Percentiles rank a stretch among this genome's conserved stretches.
phyloP scores from a whole-genome alignment of 768 basidiomycete genomes.

The Tylopilus felleus region DNA sequence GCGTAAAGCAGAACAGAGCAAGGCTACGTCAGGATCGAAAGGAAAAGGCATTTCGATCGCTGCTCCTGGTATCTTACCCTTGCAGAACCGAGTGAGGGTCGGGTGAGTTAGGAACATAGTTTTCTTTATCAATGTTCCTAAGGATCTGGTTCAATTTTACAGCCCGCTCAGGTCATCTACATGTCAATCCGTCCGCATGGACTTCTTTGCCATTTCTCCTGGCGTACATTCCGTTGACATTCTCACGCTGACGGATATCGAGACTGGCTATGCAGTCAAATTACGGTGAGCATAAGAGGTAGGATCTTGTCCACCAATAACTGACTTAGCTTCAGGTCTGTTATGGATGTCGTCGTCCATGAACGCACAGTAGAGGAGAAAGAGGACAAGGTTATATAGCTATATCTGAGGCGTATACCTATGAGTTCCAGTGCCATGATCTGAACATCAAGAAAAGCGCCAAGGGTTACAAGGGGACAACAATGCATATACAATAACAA shows the following conservation, averaged over 20 bases:
- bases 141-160: slow-evolving; percentile 2
- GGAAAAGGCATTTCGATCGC: slow-evolving; percentile 23
- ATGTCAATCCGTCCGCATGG: slow-evolving; percentile 84
- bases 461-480: slow-evolving; percentile 12
- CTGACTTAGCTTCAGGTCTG: slow-evolving; percentile 46
- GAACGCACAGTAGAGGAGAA: slow-evolving; percentile 33
- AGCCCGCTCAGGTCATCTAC: slow-evolving; percentile 79
- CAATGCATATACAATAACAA: slow-evolving; percentile 25
- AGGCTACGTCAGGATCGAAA: slow-evolving; percentile 15
- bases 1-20: slow-evolving; percentile 34
- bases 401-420: slow-evolving; percentile 10
- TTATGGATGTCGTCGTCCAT: slow-evolving; percentile 73
- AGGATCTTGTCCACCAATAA: not conserved
- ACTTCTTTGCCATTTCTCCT: slow-evolving; percentile 75
- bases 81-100: slow-evolving; percentile 75
- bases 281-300: slow-evolving; percentile 49
- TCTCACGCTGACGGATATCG: slow-evolving; percentile 70
- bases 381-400: slow-evolving; percentile 8
- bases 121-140: not conserved
- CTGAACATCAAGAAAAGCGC: not conserved
- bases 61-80: slow-evolving; percentile 62
- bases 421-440: not conserved
- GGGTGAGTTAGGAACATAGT: slow-evolving; percentile 50
- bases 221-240: slow-evolving; percentile 77
- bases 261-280: slow-evolving; percentile 68